Conservation (phyloP, 768 basidiomycete genomes). For the Boletus reticuloceps region DNA sequence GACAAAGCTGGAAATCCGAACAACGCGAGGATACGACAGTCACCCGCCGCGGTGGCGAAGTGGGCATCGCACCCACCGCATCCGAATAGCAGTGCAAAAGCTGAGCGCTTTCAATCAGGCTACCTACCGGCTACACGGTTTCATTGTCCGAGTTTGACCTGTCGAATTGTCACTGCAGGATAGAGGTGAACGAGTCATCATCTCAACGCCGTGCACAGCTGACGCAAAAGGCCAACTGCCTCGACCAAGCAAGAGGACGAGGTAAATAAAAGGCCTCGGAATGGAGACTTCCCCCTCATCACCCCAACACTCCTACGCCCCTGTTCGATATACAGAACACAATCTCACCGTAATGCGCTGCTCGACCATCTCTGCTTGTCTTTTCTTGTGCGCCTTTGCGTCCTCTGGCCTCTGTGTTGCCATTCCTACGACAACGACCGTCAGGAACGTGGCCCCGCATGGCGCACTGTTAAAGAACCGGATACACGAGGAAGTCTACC, state of each 20-base stretch:
- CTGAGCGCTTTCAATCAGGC: not conserved
- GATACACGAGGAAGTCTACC: slow-evolving; percentile 20
- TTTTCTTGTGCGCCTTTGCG: slow-evolving; percentile 14
- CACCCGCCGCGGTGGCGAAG: slow-evolving; percentile 4
- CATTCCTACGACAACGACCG: not conserved
- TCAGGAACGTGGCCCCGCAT: not conserved
- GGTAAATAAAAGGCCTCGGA: slow-evolving; percentile 11
- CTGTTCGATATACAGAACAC: not conserved
- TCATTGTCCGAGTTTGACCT: not conserved
- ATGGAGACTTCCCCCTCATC: not conserved
- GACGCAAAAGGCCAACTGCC: slow-evolving; percentile 3
- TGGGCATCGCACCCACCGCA: not conserved
- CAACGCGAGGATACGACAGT: not conserved
- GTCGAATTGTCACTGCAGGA: not conserved
- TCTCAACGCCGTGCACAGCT: slow-evolving; percentile 10
- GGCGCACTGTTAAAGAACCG: slow-evolving; percentile 19
- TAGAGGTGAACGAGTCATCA: not conserved
- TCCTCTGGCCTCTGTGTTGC: slow-evolving; percentile 16
- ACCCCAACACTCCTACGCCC: not conserved
- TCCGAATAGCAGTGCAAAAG: slow-evolving; percentile 7
- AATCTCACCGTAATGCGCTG: slow-evolving; percentile 17
- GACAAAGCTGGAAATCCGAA: not conserved
- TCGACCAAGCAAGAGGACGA: not conserved
- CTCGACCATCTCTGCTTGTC: slow-evolving; percentile 3
- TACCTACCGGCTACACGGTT: not conserved